These are phyloP conservation scores for Digitaria exilis DNA, from an alignment of 202 grass and related monocot species.

Conservation along the genomic window DNA sequence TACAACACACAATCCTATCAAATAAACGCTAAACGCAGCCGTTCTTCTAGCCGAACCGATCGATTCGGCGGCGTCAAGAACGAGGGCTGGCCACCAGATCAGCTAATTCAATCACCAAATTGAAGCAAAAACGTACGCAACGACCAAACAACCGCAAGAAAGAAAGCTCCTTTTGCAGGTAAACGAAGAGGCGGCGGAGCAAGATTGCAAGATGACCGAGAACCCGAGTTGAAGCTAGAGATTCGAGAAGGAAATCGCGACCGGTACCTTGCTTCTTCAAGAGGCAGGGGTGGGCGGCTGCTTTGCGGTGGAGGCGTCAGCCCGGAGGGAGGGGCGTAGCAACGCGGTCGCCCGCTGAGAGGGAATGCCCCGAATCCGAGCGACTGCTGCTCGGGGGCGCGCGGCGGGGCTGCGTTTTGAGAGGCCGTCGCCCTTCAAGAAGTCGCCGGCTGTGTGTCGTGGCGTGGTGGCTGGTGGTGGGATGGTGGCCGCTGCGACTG, in stretches of 20 bases:
- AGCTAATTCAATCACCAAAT: background rate
- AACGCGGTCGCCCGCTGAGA: background rate
- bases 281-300: background rate
- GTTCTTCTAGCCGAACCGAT: background rate
- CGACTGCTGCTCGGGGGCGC: constrained; percentile 26
- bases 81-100: constrained; percentile 8
- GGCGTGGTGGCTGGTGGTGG: background rate
- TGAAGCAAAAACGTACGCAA: background rate
- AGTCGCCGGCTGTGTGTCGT: background rate
- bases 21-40: background rate
- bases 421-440: background rate
- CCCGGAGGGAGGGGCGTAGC: background rate
- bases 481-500: background rate
- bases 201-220: background rate
- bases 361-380: background rate
- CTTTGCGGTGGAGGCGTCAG: background rate
- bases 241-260: background rate
- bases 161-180: background rate
- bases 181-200: background rate
- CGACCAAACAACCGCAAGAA: background rate
- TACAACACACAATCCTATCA: background rate
- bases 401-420: constrained; percentile 39
- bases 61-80: background rate
- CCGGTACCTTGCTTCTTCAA: background rate
- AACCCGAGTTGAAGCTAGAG: constrained; percentile 10